Conservation (phyloP, 2,329 filamentous ascomycete genomes). For the Penicillium sp. region DNA sequence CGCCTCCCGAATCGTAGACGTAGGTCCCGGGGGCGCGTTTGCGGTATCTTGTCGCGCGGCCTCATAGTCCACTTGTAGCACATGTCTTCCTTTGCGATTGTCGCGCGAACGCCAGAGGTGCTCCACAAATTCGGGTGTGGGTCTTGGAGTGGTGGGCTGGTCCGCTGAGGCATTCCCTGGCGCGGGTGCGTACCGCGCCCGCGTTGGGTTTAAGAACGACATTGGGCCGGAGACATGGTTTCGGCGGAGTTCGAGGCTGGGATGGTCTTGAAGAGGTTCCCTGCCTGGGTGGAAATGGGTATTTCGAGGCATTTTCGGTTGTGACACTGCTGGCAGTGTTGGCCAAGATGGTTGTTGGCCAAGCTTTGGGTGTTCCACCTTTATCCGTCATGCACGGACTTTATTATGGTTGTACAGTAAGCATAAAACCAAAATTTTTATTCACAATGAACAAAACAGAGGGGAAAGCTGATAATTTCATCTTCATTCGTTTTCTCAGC, state of each 20-base stretch:
- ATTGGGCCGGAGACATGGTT: constrained; percentile 42
- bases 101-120: constrained; percentile 48
- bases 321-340: neutral
- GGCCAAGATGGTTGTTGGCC: neutral
- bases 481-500: too few species aligned
- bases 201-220: constrained; percentile 53
- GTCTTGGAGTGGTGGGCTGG: neutral
- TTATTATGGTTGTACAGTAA: neutral
- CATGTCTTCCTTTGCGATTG: constrained; percentile 51
- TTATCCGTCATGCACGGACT: neutral
- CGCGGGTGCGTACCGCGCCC: constrained; percentile 34
- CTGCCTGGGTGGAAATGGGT: constrained; percentile 14
- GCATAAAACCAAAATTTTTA: neutral
- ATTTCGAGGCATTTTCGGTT: constrained; percentile 15
- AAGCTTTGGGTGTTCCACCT: neutral
- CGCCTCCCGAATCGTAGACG: constrained; percentile 32
- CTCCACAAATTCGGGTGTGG: constrained; percentile 15
- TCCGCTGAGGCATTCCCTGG: neutral
- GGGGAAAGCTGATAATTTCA: too few species aligned
- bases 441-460: too few species aligned
- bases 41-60: neutral
- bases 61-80: constrained; percentile 34
- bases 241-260: constrained; percentile 5
- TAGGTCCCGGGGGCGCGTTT: constrained; percentile 34
- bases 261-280: constrained; percentile 13